These are phyloP conservation scores for Globisporangium splendens DNA, from an alignment of 352 stramenopile species.

Conservation along the genomic window DNA sequence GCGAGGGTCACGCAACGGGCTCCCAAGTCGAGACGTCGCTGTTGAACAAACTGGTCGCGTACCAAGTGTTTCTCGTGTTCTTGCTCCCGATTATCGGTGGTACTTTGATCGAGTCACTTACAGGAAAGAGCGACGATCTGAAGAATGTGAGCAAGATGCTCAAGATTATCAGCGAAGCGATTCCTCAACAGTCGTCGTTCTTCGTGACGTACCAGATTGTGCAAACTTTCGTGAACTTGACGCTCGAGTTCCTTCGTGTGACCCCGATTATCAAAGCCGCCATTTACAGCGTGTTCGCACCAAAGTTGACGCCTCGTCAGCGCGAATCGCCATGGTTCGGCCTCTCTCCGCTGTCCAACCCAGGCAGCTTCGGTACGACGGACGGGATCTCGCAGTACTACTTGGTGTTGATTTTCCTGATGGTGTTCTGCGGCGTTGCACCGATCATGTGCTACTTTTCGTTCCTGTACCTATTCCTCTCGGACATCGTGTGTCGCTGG, in stretches of 20 bases:
- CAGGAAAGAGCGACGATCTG: conserved; percentile 45
- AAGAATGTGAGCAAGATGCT: conserved; percentile 38
- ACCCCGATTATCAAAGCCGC: conserved; percentile 67
- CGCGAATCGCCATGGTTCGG: conserved; percentile 67
- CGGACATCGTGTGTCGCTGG: conserved; percentile 77
- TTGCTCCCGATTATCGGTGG: conserved; percentile 82
- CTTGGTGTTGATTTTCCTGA: conserved; percentile 67
- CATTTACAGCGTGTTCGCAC: conserved; percentile 74
- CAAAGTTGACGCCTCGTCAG: conserved; percentile 78
- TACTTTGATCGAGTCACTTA: conserved; percentile 70
- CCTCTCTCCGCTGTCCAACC: conserved; percentile 48
- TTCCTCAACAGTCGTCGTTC: conserved; percentile 76
- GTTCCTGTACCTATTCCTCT: conserved; percentile 60
- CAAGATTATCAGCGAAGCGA: conserved; percentile 49
- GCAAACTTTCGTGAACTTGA: conserved; percentile 65
- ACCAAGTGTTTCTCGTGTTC: conserved; percentile 82
- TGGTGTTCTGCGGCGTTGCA: conserved; percentile 72
- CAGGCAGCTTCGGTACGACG: conserved; percentile 55
- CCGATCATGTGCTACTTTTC: conserved; percentile 83
- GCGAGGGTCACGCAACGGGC: conserved; percentile 68
- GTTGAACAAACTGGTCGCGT: conserved; percentile 79
- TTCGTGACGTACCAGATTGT: conserved; percentile 82
- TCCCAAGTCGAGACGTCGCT: conserved; percentile 64
- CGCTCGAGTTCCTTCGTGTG: conserved; percentile 66
- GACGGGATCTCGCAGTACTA: conserved; percentile 69